phyloP scores from a whole-genome alignment of 805 yeast species.

The Saturnispora halmiae region DNA sequence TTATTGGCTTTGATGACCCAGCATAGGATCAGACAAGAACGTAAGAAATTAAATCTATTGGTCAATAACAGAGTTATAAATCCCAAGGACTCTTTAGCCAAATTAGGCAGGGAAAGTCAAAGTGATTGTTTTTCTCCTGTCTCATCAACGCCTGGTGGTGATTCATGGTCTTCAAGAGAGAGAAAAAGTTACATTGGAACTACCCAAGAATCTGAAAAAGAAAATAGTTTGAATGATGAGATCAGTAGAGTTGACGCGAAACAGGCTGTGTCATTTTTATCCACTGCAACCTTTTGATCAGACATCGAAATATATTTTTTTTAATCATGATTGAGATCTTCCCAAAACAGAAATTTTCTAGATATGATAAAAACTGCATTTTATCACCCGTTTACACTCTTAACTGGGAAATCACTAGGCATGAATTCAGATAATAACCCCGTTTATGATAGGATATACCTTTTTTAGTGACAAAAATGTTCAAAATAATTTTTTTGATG shows the following conservation, averaged over 20 bases:
- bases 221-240: constrained; percentile 11
- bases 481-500: neutral
- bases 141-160: constrained; percentile 9
- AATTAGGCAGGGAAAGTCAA: constrained; percentile 67
- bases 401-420: no score
- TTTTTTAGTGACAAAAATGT: neutral
- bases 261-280: constrained; percentile 74
- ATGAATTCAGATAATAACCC: no score
- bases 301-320: no score
- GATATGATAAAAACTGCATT: no score
- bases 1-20: constrained; percentile 53
- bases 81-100: constrained; percentile 40
- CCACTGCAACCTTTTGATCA: constrained; percentile 57
- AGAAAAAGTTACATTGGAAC: constrained; percentile 16
- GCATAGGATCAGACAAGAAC: constrained; percentile 74
- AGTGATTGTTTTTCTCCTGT: constrained; percentile 25
- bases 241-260: constrained; percentile 54
- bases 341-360: no score
- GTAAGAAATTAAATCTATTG: constrained; percentile 68
- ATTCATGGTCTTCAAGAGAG: constrained; percentile 30
- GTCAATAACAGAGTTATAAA: constrained; percentile 39
- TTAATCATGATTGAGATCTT: no score
- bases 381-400: no score
- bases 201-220: neutral
- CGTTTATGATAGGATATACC: no score